Evolutionary conservation across 345 rosid species (phyloP), one percentile per base, ranked within the genome.

Genomic region (Lumnitzera littorea): DNA sequence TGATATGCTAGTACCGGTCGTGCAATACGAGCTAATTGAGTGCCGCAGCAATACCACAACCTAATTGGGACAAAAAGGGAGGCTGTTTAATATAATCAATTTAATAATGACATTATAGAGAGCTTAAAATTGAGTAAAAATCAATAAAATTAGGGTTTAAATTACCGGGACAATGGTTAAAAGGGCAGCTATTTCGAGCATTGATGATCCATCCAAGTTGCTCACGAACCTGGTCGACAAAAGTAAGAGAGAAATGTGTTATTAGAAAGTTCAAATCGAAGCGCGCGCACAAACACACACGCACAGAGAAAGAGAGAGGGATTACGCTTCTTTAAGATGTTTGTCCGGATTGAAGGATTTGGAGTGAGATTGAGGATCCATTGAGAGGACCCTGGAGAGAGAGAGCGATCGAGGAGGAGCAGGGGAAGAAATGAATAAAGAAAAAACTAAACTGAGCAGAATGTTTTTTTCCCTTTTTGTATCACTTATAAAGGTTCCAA

Each of bases 121-220:
- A 49, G 41, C 47, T 27, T 12, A 17, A 12, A 29, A 20, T 9
- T 0, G 53, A 24, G 0, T 14, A 60, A 24, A 27, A 23, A 24
- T 5, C 4, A 48, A 13, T 13, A 36, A 25, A 36, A 41, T 17
- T 24, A 31, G 3, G 12, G 36, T 27, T 62, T 62, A 52, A 53
- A 77, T 53, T 70, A 89, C 98, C 20, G 95, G 86, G 27, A 75
- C 79, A 58, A 72, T 69, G n/a, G 88, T 76, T 53, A 82, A 67
- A 27, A 89, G 78, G 17, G 80, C 85, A 25, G 80, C 75, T 63
- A 84, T 78, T 75, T 87, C 86, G 5, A 74, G 72, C 79, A 85
- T 84, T 10, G 96, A 87, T 25, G 96, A 82, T 71, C 96, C 98
- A 8, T 52, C 73, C 60, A 91, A 75, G 73, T 89, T 85, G 87